These are phyloP conservation scores for Thelonectria blattea DNA, from an alignment of 2,329 filamentous ascomycete species.

Conservation along the genomic window DNA sequence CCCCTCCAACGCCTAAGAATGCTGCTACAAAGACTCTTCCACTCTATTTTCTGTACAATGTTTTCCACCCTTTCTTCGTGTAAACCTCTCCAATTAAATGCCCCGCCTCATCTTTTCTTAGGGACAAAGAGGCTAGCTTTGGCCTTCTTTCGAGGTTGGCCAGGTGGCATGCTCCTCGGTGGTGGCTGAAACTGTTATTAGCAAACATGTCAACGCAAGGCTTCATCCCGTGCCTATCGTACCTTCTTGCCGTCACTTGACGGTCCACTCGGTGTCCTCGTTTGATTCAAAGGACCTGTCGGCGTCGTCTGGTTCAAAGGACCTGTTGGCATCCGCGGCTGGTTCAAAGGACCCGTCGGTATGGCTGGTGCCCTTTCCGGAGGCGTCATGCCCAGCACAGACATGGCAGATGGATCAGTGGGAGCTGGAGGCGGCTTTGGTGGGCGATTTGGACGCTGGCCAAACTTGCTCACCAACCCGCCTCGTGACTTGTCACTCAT, in stretches of 20 bases:
- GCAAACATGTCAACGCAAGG: slow-evolving; percentile 9
- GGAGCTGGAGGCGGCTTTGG: slow-evolving; percentile 43
- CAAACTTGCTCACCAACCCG: slow-evolving; percentile 47
- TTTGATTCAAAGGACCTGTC: slow-evolving; percentile 20
- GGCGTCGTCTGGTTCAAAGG: slow-evolving; percentile 24
- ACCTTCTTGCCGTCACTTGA: slow-evolving; percentile 33
- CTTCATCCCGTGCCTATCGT: background rate
- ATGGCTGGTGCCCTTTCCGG: slow-evolving; percentile 50
- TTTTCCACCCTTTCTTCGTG: background rate
- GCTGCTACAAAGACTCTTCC: slow-evolving; percentile 16
- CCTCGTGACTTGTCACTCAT: slow-evolving; percentile 41
- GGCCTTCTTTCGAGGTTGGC: slow-evolving; percentile 45
- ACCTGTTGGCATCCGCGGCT: slow-evolving; percentile 20
- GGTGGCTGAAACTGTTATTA: slow-evolving; percentile 25
- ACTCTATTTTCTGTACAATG: slow-evolving; percentile 13
- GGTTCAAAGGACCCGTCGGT: slow-evolving; percentile 22
- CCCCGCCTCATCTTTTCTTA: slow-evolving; percentile 40
- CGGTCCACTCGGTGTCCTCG: slow-evolving; percentile 32
- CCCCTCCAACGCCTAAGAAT: slow-evolving; percentile 33
- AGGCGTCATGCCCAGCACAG: slow-evolving; percentile 55
- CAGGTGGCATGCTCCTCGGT: slow-evolving; percentile 33
- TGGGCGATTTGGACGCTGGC: slow-evolving; percentile 38
- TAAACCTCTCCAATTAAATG: background rate
- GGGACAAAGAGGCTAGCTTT: slow-evolving; percentile 54
- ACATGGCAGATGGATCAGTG: slow-evolving; percentile 60